phyloP scores from a whole-genome alignment of 2,329 filamentous ascomycete genomes.

The Bipolaris zeicola region DNA sequence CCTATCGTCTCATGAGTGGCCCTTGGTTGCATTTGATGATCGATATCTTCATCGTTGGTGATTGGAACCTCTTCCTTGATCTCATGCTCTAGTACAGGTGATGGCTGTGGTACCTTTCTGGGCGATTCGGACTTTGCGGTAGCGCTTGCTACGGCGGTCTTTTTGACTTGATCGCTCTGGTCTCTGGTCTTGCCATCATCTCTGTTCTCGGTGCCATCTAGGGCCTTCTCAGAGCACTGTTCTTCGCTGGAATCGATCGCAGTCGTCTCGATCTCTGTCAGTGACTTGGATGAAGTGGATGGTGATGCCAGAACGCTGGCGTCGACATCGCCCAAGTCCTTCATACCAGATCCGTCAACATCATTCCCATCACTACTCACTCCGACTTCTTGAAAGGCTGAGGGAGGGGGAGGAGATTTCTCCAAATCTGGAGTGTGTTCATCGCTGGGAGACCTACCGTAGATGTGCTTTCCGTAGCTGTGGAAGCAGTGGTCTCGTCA shows the following conservation, averaged over 20 bases:
- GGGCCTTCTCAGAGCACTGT: neutral
- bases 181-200: neutral
- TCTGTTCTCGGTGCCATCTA: neutral
- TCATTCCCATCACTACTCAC: neutral
- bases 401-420: fast-evolving
- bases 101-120: neutral
- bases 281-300: neutral
- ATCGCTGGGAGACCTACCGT: neutral
- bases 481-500: no score
- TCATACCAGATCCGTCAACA: no score
- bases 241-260: neutral
- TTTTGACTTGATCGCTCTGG: neutral
- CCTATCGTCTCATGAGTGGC: neutral
- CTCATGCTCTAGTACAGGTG: neutral
- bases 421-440: neutral
- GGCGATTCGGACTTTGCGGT: neutral
- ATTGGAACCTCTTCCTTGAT: neutral
- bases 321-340: neutral
- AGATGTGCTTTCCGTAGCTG: fast-evolving
- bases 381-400: no score
- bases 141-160: neutral
- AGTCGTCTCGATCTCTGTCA: neutral
- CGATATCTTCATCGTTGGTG: neutral
- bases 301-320: neutral
- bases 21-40: neutral